Evolutionary conservation across 164 flowering plant genomes (phyloP).

Genomic region (Sedum album): DNA sequence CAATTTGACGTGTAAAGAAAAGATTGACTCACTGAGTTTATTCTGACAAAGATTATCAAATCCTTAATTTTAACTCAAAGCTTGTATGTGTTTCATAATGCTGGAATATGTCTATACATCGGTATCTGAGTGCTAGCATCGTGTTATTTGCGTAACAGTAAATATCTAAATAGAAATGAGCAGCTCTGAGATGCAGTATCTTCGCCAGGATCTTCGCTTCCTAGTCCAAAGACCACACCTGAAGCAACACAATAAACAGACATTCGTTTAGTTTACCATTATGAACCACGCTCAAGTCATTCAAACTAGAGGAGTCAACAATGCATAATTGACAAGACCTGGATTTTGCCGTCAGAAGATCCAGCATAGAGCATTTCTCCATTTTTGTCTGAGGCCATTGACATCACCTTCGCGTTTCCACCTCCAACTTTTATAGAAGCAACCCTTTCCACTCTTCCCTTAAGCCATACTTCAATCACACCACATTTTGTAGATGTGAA

Average conservation of each 20-base stretch:
- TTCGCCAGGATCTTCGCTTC: no score
- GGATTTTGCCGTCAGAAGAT: slow-evolving; percentile 56
- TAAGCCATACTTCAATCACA: slow-evolving; percentile 59
- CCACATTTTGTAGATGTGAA: slow-evolving; percentile 58
- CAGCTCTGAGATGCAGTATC: no score
- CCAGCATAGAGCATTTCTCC: slow-evolving; percentile 61
- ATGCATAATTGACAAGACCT: slow-evolving; percentile 26
- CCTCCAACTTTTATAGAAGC: slow-evolving; percentile 36
- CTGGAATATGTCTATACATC: no score
- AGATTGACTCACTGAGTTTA: no score
- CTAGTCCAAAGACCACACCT: slow-evolving; percentile 46
- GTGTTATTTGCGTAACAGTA: no score
- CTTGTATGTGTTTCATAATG: no score
- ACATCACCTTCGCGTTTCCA: slow-evolving; percentile 39
- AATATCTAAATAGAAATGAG: no score
- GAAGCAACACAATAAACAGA: slow-evolving; percentile 11
- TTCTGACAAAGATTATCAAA: no score
- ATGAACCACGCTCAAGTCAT: neutral
- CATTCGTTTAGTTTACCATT: neutral
- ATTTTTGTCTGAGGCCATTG: slow-evolving; percentile 36
- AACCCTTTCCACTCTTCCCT: slow-evolving; percentile 39
- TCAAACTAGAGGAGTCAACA: neutral
- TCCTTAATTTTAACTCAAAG: no score
- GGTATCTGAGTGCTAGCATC: no score
- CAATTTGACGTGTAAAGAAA: no score